Evolutionary conservation across 441 rosid species (phyloP).

Genomic region (Pelargonium citronellum): DNA sequence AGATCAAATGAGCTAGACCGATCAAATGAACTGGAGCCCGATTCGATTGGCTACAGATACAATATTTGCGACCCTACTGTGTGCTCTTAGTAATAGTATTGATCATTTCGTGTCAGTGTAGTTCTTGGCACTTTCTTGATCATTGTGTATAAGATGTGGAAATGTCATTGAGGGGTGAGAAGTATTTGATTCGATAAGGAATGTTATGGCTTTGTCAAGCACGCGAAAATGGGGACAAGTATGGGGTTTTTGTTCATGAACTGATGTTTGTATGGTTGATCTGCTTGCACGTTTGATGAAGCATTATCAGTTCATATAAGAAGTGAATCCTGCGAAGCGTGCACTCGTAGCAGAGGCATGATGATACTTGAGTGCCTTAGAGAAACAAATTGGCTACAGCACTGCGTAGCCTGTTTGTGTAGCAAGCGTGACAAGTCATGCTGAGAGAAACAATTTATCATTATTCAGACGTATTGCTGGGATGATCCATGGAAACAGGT

Average conservation of each 20-base stretch:
- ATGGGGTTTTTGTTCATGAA: conserved; percentile 15
- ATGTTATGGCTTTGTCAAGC: too few relatives aligned
- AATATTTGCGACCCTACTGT: conserved; percentile 50
- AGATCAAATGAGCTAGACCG: conserved; percentile 36
- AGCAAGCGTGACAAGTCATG: neutral
- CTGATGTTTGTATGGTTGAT: too few relatives aligned
- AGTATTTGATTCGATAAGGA: too few relatives aligned
- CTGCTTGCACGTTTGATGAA: conserved; percentile 46
- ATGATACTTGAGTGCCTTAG: neutral
- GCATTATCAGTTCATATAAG: conserved; percentile 47
- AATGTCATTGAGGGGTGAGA: neutral
- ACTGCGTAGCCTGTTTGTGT: neutral
- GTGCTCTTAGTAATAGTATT: neutral
- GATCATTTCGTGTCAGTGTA: neutral
- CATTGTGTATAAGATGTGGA: neutral
- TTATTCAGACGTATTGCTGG: neutral
- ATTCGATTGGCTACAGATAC: conserved; percentile 71
- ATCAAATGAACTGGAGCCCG: conserved; percentile 45
- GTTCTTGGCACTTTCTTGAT: neutral
- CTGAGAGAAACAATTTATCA: neutral
- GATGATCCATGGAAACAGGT: too few relatives aligned
- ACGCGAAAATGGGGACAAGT: conserved; percentile 32
- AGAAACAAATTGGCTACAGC: neutral
- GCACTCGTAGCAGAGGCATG: conserved; percentile 40
- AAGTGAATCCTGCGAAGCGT: conserved; percentile 36